Evolutionary conservation across 176 grass and related monocot species (phyloP).

Genomic region (Puccinellia tenuiflora): DNA sequence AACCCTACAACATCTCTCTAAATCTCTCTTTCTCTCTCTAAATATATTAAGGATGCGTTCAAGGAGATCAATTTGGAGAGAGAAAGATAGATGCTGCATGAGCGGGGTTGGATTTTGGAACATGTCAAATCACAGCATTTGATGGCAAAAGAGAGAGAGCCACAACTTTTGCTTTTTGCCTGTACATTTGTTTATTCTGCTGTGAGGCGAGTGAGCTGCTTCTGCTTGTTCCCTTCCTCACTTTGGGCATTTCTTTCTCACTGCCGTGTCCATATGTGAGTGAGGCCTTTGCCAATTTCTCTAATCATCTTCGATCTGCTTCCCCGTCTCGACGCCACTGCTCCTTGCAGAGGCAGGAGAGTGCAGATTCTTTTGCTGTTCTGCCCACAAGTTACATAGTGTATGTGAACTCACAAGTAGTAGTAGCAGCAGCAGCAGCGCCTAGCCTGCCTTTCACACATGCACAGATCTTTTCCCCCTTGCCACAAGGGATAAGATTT

Average conservation of each 20-base stretch:
- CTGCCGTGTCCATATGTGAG: constrained; percentile 19
- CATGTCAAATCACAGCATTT: constrained; percentile 65
- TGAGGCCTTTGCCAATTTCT: constrained; percentile 28
- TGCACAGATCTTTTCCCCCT: constrained; percentile 49
- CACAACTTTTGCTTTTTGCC: not conserved
- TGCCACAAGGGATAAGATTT: constrained; percentile 47
- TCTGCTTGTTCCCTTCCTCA: constrained; percentile 47
- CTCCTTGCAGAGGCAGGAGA: constrained; percentile 25
- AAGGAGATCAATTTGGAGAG: constrained; percentile 1
- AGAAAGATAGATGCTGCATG: constrained; percentile 18
- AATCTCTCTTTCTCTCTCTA: not conserved
- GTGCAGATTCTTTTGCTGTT: constrained; percentile 60
- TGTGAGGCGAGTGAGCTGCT: constrained; percentile 22
- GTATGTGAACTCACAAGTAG: constrained; percentile 31
- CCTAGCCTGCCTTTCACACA: constrained; percentile 22
- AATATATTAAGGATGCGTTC: constrained; percentile 5
- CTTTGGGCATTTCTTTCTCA: constrained; percentile 44
- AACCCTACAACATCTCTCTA: constrained; percentile 7
- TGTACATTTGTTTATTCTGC: constrained; percentile 18
- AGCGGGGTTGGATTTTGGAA: constrained; percentile 49
- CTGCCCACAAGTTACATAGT: constrained; percentile 34
- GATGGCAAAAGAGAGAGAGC: constrained; percentile 50
- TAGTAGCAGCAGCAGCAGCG: not conserved
- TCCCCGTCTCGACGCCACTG: constrained; percentile 27
- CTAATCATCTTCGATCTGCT: not conserved